These are phyloP conservation scores for Dichotomopilus funicola DNA, from an alignment of 2,329 filamentous ascomycete genomes.

Conservation along the genomic window DNA sequence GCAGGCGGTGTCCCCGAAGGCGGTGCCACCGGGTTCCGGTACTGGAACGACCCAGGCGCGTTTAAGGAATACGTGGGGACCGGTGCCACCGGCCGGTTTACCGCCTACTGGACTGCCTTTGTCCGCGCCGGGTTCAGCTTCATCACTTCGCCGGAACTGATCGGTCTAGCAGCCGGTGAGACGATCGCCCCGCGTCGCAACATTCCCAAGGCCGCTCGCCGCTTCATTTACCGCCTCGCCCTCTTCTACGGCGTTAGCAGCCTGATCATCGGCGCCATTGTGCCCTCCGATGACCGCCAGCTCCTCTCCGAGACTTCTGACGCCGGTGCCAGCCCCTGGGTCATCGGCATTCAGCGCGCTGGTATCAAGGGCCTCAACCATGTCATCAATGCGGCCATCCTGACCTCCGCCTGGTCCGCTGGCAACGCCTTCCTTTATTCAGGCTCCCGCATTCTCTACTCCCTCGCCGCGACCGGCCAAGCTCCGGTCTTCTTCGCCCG, in stretches of 20 bases:
- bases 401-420: slow-evolving; percentile 59
- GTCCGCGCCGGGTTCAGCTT: slow-evolving; percentile 56
- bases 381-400: slow-evolving; percentile 61
- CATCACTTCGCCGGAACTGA: slow-evolving; percentile 56
- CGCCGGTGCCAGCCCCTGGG: slow-evolving; percentile 56
- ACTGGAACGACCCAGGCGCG: slow-evolving; percentile 43
- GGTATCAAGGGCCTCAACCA: slow-evolving; percentile 58
- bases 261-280: slow-evolving; percentile 54
- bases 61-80: slow-evolving; percentile 42
- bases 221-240: slow-evolving; percentile 56
- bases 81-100: slow-evolving; percentile 46
- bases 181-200: slow-evolving; percentile 57
- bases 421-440: slow-evolving; percentile 59
- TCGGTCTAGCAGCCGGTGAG: slow-evolving; percentile 57
- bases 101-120: slow-evolving; percentile 53
- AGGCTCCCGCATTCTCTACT: slow-evolving; percentile 63
- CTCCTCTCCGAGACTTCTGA: slow-evolving; percentile 51
- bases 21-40: slow-evolving; percentile 43
- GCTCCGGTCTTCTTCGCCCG: slow-evolving; percentile 55
- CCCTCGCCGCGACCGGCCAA: slow-evolving; percentile 59
- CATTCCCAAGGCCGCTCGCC: slow-evolving; percentile 58
- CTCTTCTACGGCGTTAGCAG: slow-evolving; percentile 59
- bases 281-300: slow-evolving; percentile 56
- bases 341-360: slow-evolving; percentile 60
- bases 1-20: slow-evolving; percentile 49